These are phyloP conservation scores for Lentinula lateritia DNA, from an alignment of 768 basidiomycete genomes.

Conservation along the genomic window DNA sequence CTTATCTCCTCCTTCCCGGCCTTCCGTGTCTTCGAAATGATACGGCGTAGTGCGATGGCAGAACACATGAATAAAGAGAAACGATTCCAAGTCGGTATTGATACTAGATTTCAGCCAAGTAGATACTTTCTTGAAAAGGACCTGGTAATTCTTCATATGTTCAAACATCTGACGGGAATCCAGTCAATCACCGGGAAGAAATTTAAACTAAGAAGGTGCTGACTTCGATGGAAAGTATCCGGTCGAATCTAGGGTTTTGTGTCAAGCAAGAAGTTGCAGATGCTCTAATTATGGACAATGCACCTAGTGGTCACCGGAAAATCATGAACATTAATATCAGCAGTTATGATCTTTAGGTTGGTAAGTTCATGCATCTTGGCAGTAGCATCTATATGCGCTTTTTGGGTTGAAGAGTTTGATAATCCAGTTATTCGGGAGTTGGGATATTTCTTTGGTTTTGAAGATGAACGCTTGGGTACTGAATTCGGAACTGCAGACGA, in stretches of 20 bases:
- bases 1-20: slow-evolving; percentile 28
- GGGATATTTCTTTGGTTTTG: slow-evolving; percentile 51
- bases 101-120: slow-evolving; percentile 43
- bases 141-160: slow-evolving; percentile 72
- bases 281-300: slow-evolving; percentile 5
- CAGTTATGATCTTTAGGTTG: slow-evolving; percentile 65
- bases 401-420: slow-evolving; percentile 67
- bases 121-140: slow-evolving; percentile 53
- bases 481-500: not conserved
- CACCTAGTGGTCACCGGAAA: slow-evolving; percentile 45
- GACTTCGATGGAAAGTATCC: slow-evolving; percentile 67
- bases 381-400: slow-evolving; percentile 48
- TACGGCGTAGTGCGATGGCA: slow-evolving; percentile 61
- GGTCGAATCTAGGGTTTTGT: slow-evolving; percentile 48
- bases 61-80: slow-evolving; percentile 69
- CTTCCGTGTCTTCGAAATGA: slow-evolving; percentile 44
- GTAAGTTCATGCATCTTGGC: slow-evolving; percentile 43
- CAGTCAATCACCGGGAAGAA: not conserved
- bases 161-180: slow-evolving; percentile 57
- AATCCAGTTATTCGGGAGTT: slow-evolving; percentile 55
- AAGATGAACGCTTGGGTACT: not conserved
- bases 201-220: not conserved
- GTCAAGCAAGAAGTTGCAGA: not conserved
- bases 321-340: slow-evolving; percentile 59
- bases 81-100: slow-evolving; percentile 25